Base-by-base conservation (phyloP, 169 alveolate genomes). In the Plasmodium malariae region DNA sequence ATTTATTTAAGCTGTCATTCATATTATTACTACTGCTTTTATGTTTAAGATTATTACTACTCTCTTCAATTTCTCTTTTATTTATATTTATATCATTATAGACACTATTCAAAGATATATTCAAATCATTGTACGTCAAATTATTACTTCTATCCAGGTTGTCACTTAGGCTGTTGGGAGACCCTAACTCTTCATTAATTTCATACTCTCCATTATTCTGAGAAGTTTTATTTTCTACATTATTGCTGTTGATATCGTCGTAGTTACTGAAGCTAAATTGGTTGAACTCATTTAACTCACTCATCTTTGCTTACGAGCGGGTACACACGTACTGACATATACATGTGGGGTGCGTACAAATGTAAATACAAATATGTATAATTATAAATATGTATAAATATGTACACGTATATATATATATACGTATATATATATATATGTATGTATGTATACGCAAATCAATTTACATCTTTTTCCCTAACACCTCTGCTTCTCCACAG, bases 281-380 rank as follows among this genome's bases (percentile, higher is more conserved):
- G 32, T 76, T 76, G 24, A 62, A 76, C n/a, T 76, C 89, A 26
- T 76, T 76, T 28, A 62, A 12, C 7, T 76, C 89, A 55, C 74
- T 76, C 89, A 76, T 76, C 65, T 59, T 76, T 67, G 6, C 54
- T n/a, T n/a, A n/a, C n/a, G 51, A 9, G 51, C n/a, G n/a, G 51
- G 9, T 40, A 5, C 9, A 9, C 9, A 40, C 9, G 51, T 40
- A 7, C 7, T 55, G 12, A 55, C 19, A 55, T 55, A 55, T 55
- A 55, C 65, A 21, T 55, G 26, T 19, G 65, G 12, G 65, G 19
- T 55, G 30, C 30, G 17, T 55, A 21, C 26, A 55, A 0, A n/a
- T 55, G 12, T 21, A 55, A 48, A 48, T 48, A 7, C 6, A 14
- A 19, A 48, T 48, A n/a, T n/a, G n/a, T n/a, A n/a, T n/a, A n/a